Conservation (phyloP, 495 filamentous ascomycete species). For the Penicillium argentinense region DNA sequence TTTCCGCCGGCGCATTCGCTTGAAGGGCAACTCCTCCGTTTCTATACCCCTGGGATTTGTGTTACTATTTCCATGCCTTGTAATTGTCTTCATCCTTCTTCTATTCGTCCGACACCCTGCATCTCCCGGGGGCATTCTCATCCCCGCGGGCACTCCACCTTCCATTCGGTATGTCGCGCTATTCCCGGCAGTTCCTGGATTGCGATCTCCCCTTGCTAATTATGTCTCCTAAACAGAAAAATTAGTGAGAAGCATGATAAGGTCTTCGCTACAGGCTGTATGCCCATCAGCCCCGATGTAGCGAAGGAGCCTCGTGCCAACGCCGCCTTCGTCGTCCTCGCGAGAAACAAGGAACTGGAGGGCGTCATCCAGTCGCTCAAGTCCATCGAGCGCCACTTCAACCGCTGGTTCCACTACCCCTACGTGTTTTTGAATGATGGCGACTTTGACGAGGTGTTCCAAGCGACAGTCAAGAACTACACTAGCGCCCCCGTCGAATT, state of each 20-base stretch:
- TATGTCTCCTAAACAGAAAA: constrained; percentile 57
- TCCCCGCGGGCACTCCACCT: constrained; percentile 87
- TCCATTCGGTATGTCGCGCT: constrained; percentile 72
- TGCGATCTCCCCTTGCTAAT: too few species aligned
- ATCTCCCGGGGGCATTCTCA: constrained; percentile 76
- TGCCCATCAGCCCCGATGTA: constrained; percentile 52
- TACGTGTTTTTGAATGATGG: constrained; percentile 99
- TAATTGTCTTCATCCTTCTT: constrained; percentile 85
- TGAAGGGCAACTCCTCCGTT: constrained; percentile 92
- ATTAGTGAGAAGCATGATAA: constrained; percentile 98
- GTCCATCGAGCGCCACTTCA: constrained; percentile 98
- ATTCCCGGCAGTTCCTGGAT: too few species aligned
- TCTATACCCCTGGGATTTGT: constrained; percentile 93
- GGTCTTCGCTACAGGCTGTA: constrained; percentile 89
- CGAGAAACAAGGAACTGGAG: constrained; percentile 93
- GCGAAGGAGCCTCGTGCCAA: constrained; percentile 75
- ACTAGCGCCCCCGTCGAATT: constrained; percentile 86
- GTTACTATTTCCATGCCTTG: constrained; percentile 87
- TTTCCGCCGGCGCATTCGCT: constrained; percentile 81
- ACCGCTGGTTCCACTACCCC: constrained; percentile 97
- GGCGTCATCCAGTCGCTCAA: constrained; percentile 96
- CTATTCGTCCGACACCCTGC: constrained; percentile 89
- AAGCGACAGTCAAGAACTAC: constrained; percentile 83
- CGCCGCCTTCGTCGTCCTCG: constrained; percentile 93
- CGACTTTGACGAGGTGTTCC: constrained; percentile 93